Evolutionary conservation across 2,329 filamentous ascomycete species (phyloP), one percentile per base, ranked within the genome.

Genomic region (Epichloe bromicola): DNA sequence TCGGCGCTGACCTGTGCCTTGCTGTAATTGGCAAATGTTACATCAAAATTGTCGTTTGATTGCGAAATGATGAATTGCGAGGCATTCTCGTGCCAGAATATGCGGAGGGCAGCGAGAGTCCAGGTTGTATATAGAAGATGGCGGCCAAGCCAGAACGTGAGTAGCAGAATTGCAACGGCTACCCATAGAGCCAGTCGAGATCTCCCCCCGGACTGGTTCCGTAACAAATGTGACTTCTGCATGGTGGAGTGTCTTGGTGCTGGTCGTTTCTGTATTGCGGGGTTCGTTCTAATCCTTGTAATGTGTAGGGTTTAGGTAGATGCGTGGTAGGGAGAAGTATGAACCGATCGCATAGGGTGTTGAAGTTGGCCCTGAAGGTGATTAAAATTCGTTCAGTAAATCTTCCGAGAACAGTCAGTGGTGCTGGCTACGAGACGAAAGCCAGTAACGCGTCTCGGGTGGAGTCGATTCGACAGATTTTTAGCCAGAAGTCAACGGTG

Each of bases 11-110:
- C 53, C 52, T 65, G 63, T 14, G 56, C 34, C n/a, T 34, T 51
- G 52, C 55, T 57, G 54, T 67, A 67, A 50, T 62, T 63, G 17
- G 55, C 55, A 50, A 67, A 67, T 15, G 59, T 64, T n/a, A 67
- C 52, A 48, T 67, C 63, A 48, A 67, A 67, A 30, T 43, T 48
- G 52, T 65, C 63, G 51, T 52, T 52, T 8, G 55, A 50, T 17
- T 55, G 44, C 6, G 63, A 64, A 19, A 67, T 54, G 39, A 65
- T 54, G 51, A 67, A 66, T 2, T 52, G 48, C 3, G 54, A 46
- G 14, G 57, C 54, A 46, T 58, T 53, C 41, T 54, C 56, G 6
- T 50, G 46, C 64, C 63, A 66, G 44, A 54, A 54, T 6, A 61
- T 12, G 1, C 57, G 61, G 3, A 66, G 58, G 15, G 59, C 54